These are phyloP conservation scores for Fusarium globosum DNA, from an alignment of 2,329 filamentous ascomycete species.

Conservation along the genomic window DNA sequence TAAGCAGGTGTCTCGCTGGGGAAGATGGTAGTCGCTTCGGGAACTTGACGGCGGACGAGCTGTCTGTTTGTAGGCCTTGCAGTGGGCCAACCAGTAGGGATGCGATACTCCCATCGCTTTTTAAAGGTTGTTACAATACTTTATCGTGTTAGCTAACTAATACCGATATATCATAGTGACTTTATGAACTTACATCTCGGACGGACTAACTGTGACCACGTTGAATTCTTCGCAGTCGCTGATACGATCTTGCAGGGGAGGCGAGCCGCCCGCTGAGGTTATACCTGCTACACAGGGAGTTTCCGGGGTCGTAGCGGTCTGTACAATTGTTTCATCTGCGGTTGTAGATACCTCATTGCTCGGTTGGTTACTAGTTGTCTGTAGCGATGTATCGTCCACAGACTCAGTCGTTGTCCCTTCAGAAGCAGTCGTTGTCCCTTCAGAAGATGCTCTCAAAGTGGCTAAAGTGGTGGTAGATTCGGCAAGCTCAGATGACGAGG, in stretches of 20 bases:
- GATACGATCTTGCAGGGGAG: not conserved
- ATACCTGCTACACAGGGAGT: not conserved
- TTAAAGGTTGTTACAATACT: accelerated
- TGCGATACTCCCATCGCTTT: not conserved
- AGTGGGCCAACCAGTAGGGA: not conserved
- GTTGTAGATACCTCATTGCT: not conserved
- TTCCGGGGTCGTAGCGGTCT: not conserved
- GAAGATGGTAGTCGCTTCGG: not conserved
- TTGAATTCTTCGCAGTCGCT: not conserved
- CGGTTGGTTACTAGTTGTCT: not conserved
- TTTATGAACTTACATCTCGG: not conserved
- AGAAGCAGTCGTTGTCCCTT: too few relatives aligned
- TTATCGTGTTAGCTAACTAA: accelerated
- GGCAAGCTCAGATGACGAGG: not conserved
- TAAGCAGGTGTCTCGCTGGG: not conserved
- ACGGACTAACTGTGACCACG: not conserved
- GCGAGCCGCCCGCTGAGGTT: accelerated
- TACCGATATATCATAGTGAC: accelerated
- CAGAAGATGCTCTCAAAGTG: accelerated
- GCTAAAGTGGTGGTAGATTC: not conserved
- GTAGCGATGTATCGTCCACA: too few relatives aligned
- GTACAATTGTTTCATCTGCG: accelerated
- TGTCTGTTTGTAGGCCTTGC: not conserved
- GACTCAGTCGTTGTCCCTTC: too few relatives aligned
- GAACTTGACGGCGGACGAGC: not conserved